Base-by-base conservation (phyloP, 805 yeast species). In the Barnettozyma populi region DNA sequence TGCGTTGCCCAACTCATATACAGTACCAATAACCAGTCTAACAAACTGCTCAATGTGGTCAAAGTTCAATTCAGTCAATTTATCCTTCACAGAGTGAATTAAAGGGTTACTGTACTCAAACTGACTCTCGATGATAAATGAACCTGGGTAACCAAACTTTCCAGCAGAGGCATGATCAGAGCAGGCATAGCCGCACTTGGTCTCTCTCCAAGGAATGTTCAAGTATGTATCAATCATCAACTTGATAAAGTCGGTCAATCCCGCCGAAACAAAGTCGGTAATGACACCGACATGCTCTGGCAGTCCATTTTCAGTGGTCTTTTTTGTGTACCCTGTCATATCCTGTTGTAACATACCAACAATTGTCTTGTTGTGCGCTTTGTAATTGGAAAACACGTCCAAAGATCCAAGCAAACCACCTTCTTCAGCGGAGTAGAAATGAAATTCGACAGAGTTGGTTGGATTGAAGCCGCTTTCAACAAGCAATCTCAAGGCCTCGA, bases 371-470 rank as follows among this genome's bases (percentile, higher is more conserved):
- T 70, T 68, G n/a, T 70, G 57, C 1, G 31, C n/a, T 10, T 68
- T 61, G 60, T 86, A 86, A 23, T 68, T 64, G 9, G 76, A 65
- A 64, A 86, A 87, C 10, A 92, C 78, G 52, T 86, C 96, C 53
- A 80, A 74, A 5, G 96, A 88, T 1, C 98, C 98, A 45, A 87
- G 70, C 47, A 88, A 69, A 0, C 97, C 97, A 51, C 88, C 90
- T 72, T 92, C 98, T 69, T 92, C 98, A 2, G 96, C 98, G 24
- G 95, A 79, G 69, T 89, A 92, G 74, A 89, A 92, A 67, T 92
- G 98, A 70, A 92, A 90, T 64, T 92, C 96, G 18, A 92, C 66
- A 0, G 95, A 79, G 66, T 89, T 87, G 38, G 75, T 67, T 13
- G 90, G 89, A 49, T 67, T 57, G 54, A 74, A 74, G 0, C 71